phyloP scores from a whole-genome alignment of 495 filamentous ascomycete genomes.

The Annulohypoxylon maeteangense region DNA sequence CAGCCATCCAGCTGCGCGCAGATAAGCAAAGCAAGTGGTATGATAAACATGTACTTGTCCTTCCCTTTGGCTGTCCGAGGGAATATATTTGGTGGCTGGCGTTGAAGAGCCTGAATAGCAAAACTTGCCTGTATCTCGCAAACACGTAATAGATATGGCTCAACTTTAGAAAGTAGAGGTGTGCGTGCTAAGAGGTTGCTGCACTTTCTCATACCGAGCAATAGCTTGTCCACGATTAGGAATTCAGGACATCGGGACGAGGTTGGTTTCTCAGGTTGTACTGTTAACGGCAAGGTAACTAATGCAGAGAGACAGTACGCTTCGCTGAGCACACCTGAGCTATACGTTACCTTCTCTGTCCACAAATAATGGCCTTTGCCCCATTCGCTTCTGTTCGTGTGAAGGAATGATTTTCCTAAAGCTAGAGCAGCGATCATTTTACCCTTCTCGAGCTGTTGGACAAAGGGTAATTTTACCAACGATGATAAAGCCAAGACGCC shows the following conservation, averaged over 20 bases:
- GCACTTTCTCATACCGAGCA: neutral
- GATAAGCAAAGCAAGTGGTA: constrained; percentile 49
- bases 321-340: constrained; percentile 43
- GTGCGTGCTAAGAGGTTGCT: constrained; percentile 4
- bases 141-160: constrained; percentile 29
- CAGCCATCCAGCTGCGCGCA: constrained; percentile 27
- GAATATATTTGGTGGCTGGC: constrained; percentile 40
- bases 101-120: constrained; percentile 26
- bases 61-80: constrained; percentile 26
- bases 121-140: constrained; percentile 41
- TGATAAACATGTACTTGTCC: constrained; percentile 54
- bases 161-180: constrained; percentile 33
- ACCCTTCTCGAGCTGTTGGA: neutral
- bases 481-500: constrained; percentile 4
- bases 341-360: constrained; percentile 58
- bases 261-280: no score
- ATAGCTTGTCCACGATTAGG: no score
- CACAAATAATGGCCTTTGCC: constrained; percentile 43
- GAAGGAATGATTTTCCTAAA: constrained; percentile 13
- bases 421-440: neutral
- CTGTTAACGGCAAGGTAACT: no score
- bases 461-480: constrained; percentile 6
- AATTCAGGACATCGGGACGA: no score
- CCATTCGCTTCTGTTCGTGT: neutral
- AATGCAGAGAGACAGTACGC: constrained; percentile 49